These are phyloP conservation scores for Arxiozyma telluris DNA, from an alignment of 1,139 yeast species.

Conservation along the genomic window DNA sequence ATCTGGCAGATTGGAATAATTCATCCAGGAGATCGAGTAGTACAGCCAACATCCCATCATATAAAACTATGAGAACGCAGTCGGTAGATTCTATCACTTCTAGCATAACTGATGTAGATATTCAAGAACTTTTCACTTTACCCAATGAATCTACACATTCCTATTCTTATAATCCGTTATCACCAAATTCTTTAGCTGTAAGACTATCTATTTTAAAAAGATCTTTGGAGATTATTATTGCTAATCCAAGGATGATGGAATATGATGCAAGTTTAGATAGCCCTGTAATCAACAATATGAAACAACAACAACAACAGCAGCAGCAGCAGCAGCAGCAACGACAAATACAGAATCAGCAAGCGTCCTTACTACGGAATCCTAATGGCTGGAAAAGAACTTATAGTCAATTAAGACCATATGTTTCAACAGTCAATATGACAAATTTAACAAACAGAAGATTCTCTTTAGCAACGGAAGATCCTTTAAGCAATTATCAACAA, in stretches of 20 bases:
- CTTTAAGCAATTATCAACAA: conserved; percentile 2
- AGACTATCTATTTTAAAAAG: conserved; percentile 66
- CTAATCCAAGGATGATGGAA: conserved; percentile 24
- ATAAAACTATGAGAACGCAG: conserved; percentile 3
- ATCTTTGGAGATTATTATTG: conserved; percentile 51
- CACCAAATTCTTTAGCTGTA: conserved; percentile 72
- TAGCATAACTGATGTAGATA: conserved; percentile 37
- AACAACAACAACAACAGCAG: not conserved
- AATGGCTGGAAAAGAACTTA: conserved; percentile 1
- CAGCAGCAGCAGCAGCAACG: not conserved
- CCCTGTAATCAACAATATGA: not conserved
- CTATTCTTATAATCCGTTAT: conserved; percentile 72
- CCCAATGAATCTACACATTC: conserved; percentile 75
- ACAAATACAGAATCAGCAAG: not conserved
- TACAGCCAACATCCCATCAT: not conserved
- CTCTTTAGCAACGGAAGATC: conserved; percentile 2
- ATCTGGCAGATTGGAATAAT: not conserved
- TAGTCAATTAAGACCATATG: conserved; percentile 3
- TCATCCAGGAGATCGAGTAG: not conserved
- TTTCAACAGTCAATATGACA: not conserved
- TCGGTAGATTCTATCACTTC: conserved; percentile 12
- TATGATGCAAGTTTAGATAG: not conserved
- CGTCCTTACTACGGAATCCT: not conserved
- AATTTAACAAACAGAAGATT: conserved; percentile 1
- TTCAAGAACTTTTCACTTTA: conserved; percentile 25